Evolutionary conservation across 495 filamentous ascomycete genomes (phyloP).

Genomic region (Tirmania nivea): DNA sequence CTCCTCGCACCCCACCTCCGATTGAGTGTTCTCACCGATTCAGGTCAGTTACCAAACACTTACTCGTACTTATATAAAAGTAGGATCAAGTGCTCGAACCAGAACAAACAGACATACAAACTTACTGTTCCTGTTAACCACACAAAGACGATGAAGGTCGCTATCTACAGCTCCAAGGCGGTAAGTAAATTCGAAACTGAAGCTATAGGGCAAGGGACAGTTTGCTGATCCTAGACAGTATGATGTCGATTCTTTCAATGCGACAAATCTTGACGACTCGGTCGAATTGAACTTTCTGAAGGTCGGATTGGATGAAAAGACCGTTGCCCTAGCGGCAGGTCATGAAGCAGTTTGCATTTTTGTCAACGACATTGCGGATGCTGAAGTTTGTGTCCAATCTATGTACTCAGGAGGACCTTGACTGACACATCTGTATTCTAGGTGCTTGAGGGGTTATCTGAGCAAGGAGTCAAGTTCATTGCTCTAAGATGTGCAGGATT

Average conservation of each 20-base stretch:
- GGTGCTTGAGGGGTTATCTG: background rate
- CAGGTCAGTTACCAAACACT: background rate
- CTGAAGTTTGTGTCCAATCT: conserved; percentile 19
- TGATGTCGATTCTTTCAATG: conserved; percentile 13
- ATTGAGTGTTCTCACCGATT: background rate
- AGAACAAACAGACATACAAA: no score
- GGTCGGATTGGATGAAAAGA: conserved; percentile 19
- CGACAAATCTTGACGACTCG: conserved; percentile 1
- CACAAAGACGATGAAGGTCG: conserved; percentile 13
- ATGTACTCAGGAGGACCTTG: background rate
- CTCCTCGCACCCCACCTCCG: background rate
- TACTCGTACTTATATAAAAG: background rate
- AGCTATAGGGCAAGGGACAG: background rate
- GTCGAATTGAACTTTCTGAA: conserved; percentile 15
- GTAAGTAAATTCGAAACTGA: conserved; percentile 2
- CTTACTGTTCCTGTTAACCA: no score
- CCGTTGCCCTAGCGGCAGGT: conserved; percentile 31
- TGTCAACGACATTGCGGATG: conserved; percentile 41
- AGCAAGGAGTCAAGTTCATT: conserved; percentile 6
- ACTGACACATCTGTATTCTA: background rate
- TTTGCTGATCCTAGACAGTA: conserved; percentile 5
- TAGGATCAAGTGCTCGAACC: background rate
- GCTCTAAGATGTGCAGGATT: conserved; percentile 45
- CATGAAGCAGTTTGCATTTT: conserved; percentile 45
- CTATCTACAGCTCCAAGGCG: conserved; percentile 18